Evolutionary conservation across 306 rosid species (phyloP).

Genomic region (Glycine soja): DNA sequence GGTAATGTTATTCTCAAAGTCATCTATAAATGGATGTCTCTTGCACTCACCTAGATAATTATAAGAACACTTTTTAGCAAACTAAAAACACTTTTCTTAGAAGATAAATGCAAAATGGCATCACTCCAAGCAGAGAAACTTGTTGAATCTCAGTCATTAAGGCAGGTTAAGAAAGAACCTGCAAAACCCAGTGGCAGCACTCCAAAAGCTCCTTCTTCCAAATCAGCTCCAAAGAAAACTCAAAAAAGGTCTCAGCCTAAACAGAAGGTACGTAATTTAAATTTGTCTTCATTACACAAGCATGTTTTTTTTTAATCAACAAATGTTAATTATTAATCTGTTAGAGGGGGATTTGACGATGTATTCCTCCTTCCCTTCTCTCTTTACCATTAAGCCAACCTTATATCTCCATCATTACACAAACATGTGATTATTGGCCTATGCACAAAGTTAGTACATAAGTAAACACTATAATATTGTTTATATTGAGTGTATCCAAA

Average conservation of each 20-base stretch:
- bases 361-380: no score
- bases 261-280: neutral
- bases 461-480: neutral
- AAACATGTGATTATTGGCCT: neutral
- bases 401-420: no score
- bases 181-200: neutral
- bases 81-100: neutral
- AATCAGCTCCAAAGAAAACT: conserved; percentile 19
- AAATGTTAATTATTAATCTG: no score
- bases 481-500: neutral
- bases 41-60: neutral
- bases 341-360: no score
- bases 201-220: neutral
- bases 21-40: neutral
- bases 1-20: neutral
- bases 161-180: neutral
- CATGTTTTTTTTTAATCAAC: no score
- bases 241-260: neutral
- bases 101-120: neutral
- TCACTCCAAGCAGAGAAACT: conserved; percentile 15
- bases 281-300: neutral
- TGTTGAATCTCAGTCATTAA: neutral
- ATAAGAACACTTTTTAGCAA: neutral
- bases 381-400: no score
- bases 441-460: neutral